Evolutionary conservation across 2,329 filamentous ascomycete genomes (phyloP), one percentile per base, ranked within the genome.

Genomic region (Verticillium isaacii): DNA sequence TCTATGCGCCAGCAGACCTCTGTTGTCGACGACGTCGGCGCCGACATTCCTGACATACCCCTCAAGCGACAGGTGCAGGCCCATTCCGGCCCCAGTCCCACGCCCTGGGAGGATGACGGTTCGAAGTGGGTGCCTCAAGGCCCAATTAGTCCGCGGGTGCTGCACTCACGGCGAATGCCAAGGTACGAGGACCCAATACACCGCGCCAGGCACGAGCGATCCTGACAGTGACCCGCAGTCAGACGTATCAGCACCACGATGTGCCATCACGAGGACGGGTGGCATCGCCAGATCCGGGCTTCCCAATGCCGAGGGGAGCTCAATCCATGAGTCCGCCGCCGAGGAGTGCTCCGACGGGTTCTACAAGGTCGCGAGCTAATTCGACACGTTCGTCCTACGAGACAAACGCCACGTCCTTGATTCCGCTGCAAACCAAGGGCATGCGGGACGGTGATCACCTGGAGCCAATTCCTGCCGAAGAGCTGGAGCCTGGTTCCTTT

Each of bases 401-500:
- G 61, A 70, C 65, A 32, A 68, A 68, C 11, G 67, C 65, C 25
- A 62, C 64, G 8, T 63, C 63, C 15, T 50, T 68, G 8, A 64
- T 67, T 1, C 61, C 68, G 17, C 61, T 70, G 9, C 68, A 70
- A 60, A 64, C 63, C 32, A 69, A 67, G 23, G 68, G 66, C 8
- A 65, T 62, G 0, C 60, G 63, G 1, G 68, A 69, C 19, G 63
- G 55, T n/a, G 71, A 76, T 25, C 69, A 69, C 12, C 70, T 77
- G 7, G 72, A 75, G 39, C 75, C 76, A 7, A 66, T 78, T 6
- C 68, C 62, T 14, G 71, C 72, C 34, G 72, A 77, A 57, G 75
- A 77, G 25, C 64, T 74, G n/a, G 72, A 75, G 37, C 72, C 73
- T 2, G 67, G 71, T n/a, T 77, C 73, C 8, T 77, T 78, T 54